Evolutionary conservation across 768 basidiomycete species (phyloP).

Genomic region (Hypholoma fasciculare): DNA sequence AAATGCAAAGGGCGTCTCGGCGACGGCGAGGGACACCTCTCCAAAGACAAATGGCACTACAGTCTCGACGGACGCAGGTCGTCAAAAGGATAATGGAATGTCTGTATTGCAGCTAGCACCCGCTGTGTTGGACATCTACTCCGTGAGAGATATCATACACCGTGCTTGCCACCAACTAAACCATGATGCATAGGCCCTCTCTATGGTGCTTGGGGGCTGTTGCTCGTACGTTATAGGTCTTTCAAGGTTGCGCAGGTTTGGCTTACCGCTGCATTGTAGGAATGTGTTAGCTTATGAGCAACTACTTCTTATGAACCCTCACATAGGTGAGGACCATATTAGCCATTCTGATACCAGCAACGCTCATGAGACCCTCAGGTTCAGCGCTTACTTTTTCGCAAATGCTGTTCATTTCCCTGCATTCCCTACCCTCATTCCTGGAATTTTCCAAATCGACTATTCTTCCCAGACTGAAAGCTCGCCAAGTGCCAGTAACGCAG

Average conservation of each 20-base stretch:
- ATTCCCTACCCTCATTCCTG: slow-evolving; percentile 66
- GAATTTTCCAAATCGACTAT: slow-evolving; percentile 30
- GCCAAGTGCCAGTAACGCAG: slow-evolving; percentile 63
- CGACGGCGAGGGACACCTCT: neutral
- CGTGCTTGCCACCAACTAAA: slow-evolving; percentile 1
- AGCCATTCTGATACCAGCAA: slow-evolving; percentile 2
- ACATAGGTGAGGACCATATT: slow-evolving; percentile 49
- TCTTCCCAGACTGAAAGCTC: slow-evolving; percentile 58
- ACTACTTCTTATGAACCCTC: slow-evolving; percentile 66
- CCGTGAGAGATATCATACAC: slow-evolving; percentile 19
- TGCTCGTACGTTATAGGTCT: slow-evolving; percentile 61
- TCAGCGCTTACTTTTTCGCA: slow-evolving; percentile 85
- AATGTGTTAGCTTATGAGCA: slow-evolving; percentile 82
- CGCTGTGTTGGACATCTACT: slow-evolving; percentile 37
- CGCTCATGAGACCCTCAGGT: slow-evolving; percentile 36
- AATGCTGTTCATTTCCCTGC: slow-evolving; percentile 74
- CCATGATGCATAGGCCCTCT: slow-evolving; percentile 38
- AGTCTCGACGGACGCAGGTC: neutral
- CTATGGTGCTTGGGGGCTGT: slow-evolving; percentile 79
- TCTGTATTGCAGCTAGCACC: slow-evolving; percentile 24
- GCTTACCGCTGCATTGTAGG: slow-evolving; percentile 28
- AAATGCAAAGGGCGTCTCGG: slow-evolving; percentile 9
- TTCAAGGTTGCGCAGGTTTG: too few relatives aligned
- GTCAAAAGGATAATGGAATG: neutral
- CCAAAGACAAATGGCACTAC: neutral